Conservation (phyloP, 208 protist species). For the Endotrypanum monterogeii region DNA sequence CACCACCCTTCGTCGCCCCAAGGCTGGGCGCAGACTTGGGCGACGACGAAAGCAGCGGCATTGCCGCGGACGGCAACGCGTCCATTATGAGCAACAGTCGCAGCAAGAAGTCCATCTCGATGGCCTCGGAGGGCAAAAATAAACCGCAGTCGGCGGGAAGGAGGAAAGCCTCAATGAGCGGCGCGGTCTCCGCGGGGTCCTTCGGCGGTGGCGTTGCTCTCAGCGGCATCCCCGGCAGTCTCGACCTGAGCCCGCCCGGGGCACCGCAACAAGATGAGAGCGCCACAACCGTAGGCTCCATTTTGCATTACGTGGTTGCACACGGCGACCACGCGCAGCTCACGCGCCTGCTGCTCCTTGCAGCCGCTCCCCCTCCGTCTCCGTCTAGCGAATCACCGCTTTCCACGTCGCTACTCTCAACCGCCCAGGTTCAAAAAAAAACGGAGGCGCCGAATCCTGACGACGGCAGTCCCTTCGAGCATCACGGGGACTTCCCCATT, state of each 20-base stretch:
- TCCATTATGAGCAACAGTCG: slow-evolving; percentile 7
- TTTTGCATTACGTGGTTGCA: slow-evolving; percentile 80
- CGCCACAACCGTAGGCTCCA: slow-evolving; percentile 33
- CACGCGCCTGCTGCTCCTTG: slow-evolving; percentile 55
- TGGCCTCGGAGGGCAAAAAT: not conserved
- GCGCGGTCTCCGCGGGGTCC: not conserved
- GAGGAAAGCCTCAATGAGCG: not conserved
- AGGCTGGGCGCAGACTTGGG: not conserved
- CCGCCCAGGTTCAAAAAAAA: no score
- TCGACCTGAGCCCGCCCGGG: not conserved
- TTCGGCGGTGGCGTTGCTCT: not conserved
- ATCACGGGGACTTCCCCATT: not conserved
- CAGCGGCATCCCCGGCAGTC: not conserved
- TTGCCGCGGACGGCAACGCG: not conserved
- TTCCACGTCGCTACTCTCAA: not conserved
- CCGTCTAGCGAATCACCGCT: not conserved
- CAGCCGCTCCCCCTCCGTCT: slow-evolving; percentile 7
- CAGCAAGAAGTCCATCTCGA: not conserved
- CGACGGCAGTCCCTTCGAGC: no score
- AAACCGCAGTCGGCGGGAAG: not conserved
- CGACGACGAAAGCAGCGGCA: not conserved
- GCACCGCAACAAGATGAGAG: slow-evolving; percentile 7
- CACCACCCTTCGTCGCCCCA: slow-evolving; percentile 1
- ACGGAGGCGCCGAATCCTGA: no score
- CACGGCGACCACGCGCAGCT: slow-evolving; percentile 60